These are phyloP conservation scores for Blumeria graminis DNA, from an alignment of 2,329 filamentous ascomycete genomes.

Conservation along the genomic window DNA sequence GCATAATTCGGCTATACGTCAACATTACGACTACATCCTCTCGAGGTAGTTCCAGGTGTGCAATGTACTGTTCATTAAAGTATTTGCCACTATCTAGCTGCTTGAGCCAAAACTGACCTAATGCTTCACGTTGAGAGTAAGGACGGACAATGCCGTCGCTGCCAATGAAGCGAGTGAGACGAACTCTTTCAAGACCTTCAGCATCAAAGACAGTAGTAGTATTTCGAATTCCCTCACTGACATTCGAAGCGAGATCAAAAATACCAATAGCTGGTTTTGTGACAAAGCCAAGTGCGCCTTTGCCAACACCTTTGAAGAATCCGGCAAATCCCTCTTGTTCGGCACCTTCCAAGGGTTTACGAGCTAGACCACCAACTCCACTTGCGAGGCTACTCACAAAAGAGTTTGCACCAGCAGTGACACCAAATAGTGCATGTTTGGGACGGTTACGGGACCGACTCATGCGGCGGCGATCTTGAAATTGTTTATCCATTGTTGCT, in stretches of 20 bases:
- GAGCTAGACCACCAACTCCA: constrained; percentile 76
- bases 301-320: constrained; percentile 94
- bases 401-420: constrained; percentile 84
- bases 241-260: constrained; percentile 88
- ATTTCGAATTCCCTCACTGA: constrained; percentile 92
- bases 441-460: constrained; percentile 78
- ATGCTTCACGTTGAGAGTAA: constrained; percentile 80
- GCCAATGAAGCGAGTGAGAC: constrained; percentile 79
- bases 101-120: constrained; percentile 97
- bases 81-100: constrained; percentile 93
- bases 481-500: constrained; percentile 92
- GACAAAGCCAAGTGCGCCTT: constrained; percentile 77
- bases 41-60: constrained; percentile 72
- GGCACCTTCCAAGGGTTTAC: constrained; percentile 83
- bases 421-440: constrained; percentile 91
- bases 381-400: constrained; percentile 82
- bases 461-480: constrained; percentile 88
- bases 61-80: constrained; percentile 95
- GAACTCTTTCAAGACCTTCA: constrained; percentile 78
- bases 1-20: constrained; percentile 67
- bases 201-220: constrained; percentile 96
- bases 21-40: constrained; percentile 82
- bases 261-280: constrained; percentile 95
- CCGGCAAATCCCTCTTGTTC: constrained; percentile 85
- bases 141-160: constrained; percentile 83